These are phyloP conservation scores for Tylopilus sp. DNA, from an alignment of 768 basidiomycete species.

Conservation along the genomic window DNA sequence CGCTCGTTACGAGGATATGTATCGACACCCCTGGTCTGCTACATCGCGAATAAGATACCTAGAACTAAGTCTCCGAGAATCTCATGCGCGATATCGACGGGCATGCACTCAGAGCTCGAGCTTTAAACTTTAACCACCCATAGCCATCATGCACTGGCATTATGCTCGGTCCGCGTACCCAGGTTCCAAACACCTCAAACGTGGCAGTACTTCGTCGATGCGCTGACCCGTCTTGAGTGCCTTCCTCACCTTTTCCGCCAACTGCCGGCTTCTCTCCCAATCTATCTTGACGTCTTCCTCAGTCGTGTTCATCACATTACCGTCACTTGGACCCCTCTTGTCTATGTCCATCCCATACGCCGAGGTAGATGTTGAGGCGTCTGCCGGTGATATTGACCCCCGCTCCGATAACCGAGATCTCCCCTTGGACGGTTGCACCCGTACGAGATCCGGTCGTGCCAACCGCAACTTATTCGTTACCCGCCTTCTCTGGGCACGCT, in stretches of 20 bases:
- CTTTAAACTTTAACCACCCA: too few species aligned
- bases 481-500: constrained; percentile 19
- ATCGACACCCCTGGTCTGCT: too few species aligned
- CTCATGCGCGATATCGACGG: too few species aligned
- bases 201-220: constrained; percentile 26
- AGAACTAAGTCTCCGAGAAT: too few species aligned
- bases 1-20: too few species aligned
- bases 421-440: constrained; percentile 25
- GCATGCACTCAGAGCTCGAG: too few species aligned
- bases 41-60: too few species aligned
- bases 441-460: constrained; percentile 41
- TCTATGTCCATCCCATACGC: neutral
- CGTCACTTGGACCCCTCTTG: too few species aligned
- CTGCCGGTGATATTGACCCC: neutral
- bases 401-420: constrained; percentile 1
- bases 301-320: neutral
- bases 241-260: constrained; percentile 23
- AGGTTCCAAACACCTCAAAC: constrained; percentile 21
- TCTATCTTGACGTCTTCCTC: constrained; percentile 19
- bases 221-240: constrained; percentile 17
- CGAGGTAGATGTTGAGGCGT: neutral
- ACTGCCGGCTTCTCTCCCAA: constrained; percentile 25
- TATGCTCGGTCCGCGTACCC: constrained; percentile 9
- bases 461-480: constrained; percentile 40
- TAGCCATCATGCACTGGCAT: neutral